These are phyloP conservation scores for Penicillium palitans DNA, from an alignment of 2,329 filamentous ascomycete genomes.

Conservation along the genomic window DNA sequence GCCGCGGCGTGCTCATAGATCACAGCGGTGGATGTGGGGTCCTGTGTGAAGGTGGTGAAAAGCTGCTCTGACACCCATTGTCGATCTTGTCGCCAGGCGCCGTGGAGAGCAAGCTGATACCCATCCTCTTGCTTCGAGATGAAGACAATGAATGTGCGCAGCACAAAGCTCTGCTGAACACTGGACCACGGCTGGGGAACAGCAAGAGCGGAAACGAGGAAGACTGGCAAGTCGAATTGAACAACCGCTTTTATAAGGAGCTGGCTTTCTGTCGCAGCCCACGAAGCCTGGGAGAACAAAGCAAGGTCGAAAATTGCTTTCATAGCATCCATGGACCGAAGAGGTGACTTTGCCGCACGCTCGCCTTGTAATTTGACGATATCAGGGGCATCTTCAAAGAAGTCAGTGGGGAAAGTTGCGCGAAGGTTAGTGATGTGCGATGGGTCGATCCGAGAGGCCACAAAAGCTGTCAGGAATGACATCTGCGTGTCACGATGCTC, in stretches of 20 bases:
- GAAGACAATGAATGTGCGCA: constrained; percentile 71
- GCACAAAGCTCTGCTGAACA: constrained; percentile 51
- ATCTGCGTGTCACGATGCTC: constrained; percentile 82
- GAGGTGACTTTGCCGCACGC: constrained; percentile 75
- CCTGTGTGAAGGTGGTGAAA: constrained; percentile 70
- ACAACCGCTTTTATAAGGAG: constrained; percentile 62
- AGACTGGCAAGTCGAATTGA: constrained; percentile 53
- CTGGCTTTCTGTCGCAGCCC: constrained; percentile 56
- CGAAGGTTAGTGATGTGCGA: constrained; percentile 80
- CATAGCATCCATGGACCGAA: constrained; percentile 84
- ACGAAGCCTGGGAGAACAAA: constrained; percentile 58
- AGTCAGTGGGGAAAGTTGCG: constrained; percentile 68
- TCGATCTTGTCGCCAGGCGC: constrained; percentile 86
- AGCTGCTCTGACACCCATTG: constrained; percentile 81
- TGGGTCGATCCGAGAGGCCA: constrained; percentile 76
- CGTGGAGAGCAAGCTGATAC: constrained; percentile 85
- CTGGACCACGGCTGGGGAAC: constrained; percentile 52
- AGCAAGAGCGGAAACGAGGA: constrained; percentile 51
- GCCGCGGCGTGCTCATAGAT: constrained; percentile 79
- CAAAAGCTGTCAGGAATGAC: constrained; percentile 88
- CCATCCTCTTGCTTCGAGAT: constrained; percentile 74
- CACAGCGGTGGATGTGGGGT: constrained; percentile 65
- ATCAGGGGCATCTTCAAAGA: constrained; percentile 62
- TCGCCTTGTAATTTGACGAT: constrained; percentile 61
- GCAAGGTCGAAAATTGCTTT: constrained; percentile 65